phyloP scores from a whole-genome alignment of 2,329 filamentous ascomycete genomes.

The Elsinoe fawcettii region DNA sequence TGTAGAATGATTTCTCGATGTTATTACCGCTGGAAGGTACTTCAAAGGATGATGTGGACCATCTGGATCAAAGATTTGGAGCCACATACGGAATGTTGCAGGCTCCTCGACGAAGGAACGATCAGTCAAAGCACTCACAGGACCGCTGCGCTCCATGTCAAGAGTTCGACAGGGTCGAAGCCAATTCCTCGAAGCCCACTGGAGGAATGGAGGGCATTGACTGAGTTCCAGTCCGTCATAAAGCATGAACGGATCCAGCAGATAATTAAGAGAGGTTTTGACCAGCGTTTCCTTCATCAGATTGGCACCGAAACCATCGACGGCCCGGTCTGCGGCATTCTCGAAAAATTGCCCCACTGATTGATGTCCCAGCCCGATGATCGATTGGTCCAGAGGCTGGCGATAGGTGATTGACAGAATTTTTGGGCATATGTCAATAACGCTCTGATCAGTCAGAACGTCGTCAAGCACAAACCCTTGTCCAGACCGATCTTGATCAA shows the following conservation, averaged over 20 bases:
- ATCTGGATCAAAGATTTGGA: slow-evolving; percentile 19
- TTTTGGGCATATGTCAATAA: neutral
- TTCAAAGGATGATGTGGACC: slow-evolving; percentile 16
- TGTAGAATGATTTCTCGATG: neutral
- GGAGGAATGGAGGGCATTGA: neutral
- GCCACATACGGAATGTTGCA: neutral
- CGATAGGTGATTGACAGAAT: neutral
- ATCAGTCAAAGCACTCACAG: neutral
- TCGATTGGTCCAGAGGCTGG: neutral
- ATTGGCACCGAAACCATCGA: neutral
- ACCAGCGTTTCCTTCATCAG: neutral
- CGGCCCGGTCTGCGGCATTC: neutral
- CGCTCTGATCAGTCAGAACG: neutral
- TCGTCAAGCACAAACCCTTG: slow-evolving; percentile 14
- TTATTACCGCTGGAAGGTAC: neutral
- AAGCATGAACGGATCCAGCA: neutral
- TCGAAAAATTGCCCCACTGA: neutral
- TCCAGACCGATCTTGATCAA: neutral
- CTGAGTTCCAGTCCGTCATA: neutral
- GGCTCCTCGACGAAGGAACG: neutral
- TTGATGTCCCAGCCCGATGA: neutral
- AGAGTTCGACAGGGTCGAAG: slow-evolving; percentile 13
- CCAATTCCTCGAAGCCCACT: slow-evolving; percentile 13
- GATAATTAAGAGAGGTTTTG: slow-evolving; percentile 4
- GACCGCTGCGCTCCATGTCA: neutral